phyloP scores from a whole-genome alignment of 2,329 filamentous ascomycete genomes.

The Raffaelea albimanens region DNA sequence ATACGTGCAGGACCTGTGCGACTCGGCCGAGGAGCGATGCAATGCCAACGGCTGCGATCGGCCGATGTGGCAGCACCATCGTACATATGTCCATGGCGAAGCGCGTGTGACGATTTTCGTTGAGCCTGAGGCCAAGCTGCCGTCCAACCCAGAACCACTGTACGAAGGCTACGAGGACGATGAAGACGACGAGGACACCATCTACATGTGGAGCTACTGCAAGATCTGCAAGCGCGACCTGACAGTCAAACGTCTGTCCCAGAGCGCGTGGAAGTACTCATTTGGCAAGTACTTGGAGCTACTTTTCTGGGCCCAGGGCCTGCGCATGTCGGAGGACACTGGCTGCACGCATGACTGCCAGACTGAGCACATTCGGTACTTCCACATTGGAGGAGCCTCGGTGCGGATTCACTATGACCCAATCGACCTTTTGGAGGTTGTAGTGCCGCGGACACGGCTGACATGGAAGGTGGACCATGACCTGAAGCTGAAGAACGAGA shows the following conservation, averaged over 20 bases:
- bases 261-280: conserved; percentile 94
- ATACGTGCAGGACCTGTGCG: conserved; percentile 85
- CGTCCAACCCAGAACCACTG: conserved; percentile 52
- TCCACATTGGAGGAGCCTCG: conserved; percentile 76
- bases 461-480: conserved; percentile 99
- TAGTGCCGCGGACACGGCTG: conserved; percentile 79
- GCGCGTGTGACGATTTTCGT: conserved; percentile 88
- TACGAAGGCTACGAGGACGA: neutral
- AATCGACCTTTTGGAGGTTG: conserved; percentile 86
- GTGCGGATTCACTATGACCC: conserved; percentile 87
- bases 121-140: conserved; percentile 47
- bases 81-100: conserved; percentile 94
- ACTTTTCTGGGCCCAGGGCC: conserved; percentile 84
- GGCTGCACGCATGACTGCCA: conserved; percentile 85
- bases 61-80: conserved; percentile 84
- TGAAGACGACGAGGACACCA: conserved; percentile 46
- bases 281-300: conserved; percentile 98
- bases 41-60: conserved; percentile 77
- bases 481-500: conserved; percentile 82
- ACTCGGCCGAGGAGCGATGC: conserved; percentile 67
- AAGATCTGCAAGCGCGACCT: conserved; percentile 88
- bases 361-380: conserved; percentile 85
- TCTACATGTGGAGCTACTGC: conserved; percentile 97
- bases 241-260: conserved; percentile 81
- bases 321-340: conserved; percentile 58